Conservation (phyloP, 2,329 filamentous ascomycete species). For the Claviceps maximensis region DNA sequence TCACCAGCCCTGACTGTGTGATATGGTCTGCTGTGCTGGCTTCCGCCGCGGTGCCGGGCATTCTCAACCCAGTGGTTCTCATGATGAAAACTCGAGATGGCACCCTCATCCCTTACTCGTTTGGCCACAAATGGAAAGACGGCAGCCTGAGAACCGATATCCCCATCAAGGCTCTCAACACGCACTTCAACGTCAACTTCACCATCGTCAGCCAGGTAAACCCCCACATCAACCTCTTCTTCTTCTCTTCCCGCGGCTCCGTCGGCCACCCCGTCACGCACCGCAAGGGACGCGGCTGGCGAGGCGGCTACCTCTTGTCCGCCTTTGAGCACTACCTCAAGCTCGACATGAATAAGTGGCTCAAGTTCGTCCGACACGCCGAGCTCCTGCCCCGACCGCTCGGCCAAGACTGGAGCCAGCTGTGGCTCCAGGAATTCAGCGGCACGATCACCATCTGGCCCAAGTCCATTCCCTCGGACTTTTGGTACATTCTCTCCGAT, state of each 20-base stretch:
- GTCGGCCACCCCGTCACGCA: slow-evolving; percentile 92
- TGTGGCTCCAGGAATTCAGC: slow-evolving; percentile 91
- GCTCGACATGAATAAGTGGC: slow-evolving; percentile 93
- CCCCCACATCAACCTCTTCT: slow-evolving; percentile 96
- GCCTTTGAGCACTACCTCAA: slow-evolving; percentile 92
- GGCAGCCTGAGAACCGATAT: slow-evolving; percentile 90
- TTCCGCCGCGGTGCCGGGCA: slow-evolving; percentile 89
- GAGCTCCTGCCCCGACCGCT: slow-evolving; percentile 82
- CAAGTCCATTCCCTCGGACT: slow-evolving; percentile 64
- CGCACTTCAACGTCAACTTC: slow-evolving; percentile 98
- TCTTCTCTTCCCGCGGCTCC: slow-evolving; percentile 86
- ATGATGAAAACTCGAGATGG: slow-evolving; percentile 77
- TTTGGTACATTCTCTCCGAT: slow-evolving; percentile 75
- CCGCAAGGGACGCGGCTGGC: slow-evolving; percentile 84
- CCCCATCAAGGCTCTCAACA: slow-evolving; percentile 81
- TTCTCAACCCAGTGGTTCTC: slow-evolving; percentile 86
- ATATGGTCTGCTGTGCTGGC: slow-evolving; percentile 96
- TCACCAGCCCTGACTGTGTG: slow-evolving; percentile 90
- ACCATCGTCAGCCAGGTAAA: slow-evolving; percentile 84
- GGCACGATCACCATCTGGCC: slow-evolving; percentile 97
- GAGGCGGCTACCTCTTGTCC: slow-evolving; percentile 85
- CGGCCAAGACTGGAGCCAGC: slow-evolving; percentile 91
- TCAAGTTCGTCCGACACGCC: slow-evolving; percentile 83
- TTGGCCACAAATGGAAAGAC: slow-evolving; percentile 99
- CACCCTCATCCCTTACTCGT: slow-evolving; percentile 75